Evolutionary conservation across 331 rosid genomes (phyloP).

Genomic region (Arachis monticola): DNA sequence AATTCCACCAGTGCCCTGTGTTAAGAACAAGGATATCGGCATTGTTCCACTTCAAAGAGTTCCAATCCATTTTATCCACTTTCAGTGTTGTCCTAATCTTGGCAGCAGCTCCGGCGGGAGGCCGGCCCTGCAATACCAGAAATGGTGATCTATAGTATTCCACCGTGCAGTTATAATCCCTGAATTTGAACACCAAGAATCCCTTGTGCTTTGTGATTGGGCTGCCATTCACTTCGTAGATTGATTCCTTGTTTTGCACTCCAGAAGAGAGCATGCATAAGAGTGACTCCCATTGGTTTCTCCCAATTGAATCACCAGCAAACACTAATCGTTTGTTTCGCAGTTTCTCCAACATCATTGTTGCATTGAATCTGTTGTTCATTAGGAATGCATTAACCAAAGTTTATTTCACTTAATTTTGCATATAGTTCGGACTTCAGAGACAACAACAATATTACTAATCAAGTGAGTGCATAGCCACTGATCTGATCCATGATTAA

Average conservation of each 20-base stretch:
- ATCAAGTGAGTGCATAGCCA: constrained; percentile 11
- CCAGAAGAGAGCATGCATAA: constrained; percentile 84
- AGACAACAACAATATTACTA: constrained; percentile 15
- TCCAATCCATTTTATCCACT: constrained; percentile 88
- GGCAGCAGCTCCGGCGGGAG: constrained; percentile 60
- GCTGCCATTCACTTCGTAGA: constrained; percentile 88
- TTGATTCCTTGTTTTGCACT: constrained; percentile 62
- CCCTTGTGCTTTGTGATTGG: constrained; percentile 97
- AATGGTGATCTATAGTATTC: constrained; percentile 90
- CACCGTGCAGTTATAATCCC: constrained; percentile 72
- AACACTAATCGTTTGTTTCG: constrained; percentile 71
- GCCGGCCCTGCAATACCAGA: constrained; percentile 81
- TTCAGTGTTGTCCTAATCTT: constrained; percentile 66
- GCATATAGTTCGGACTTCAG: neutral
- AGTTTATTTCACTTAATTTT: neutral
- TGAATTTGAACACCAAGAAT: constrained; percentile 79
- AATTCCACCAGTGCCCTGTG: constrained; percentile 97
- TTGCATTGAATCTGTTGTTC: constrained; percentile 64
- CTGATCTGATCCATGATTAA: constrained; percentile 15
- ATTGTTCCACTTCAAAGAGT: constrained; percentile 71
- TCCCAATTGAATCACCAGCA: constrained; percentile 89
- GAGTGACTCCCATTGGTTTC: constrained; percentile 94
- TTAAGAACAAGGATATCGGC: constrained; percentile 81
- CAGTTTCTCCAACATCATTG: constrained; percentile 68
- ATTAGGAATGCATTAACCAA: constrained; percentile 1